A percentile compares a stretch with the other conserved stretches of the same genome.
phyloP scores from a whole-genome alignment of 306 rosid genomes.

The Cucumis sativus region Cucumber_9930_V3 NC_026655.2:25387001-25387500 shows the following conservation, averaged over 20 bases:
- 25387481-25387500: conserved; percentile 29
- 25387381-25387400: conserved; percentile 16
- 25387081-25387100: conserved; percentile 56
- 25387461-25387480: conserved; percentile 24
- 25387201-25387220: neutral
- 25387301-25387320: conserved; percentile 37
- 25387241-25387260: conserved; percentile 20
- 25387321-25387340: conserved; percentile 74
- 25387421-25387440: conserved; percentile 21
- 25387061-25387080: conserved; percentile 84
- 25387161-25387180: conserved; percentile 34
- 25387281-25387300: conserved; percentile 47
- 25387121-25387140: conserved; percentile 70
- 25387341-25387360: conserved; percentile 42
- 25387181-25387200: too few species aligned
- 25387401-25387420: conserved; percentile 17
- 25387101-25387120: conserved; percentile 41
- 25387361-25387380: conserved; percentile 19
- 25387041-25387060: conserved; percentile 70
- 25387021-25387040: conserved; percentile 52
- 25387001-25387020: conserved; percentile 58
- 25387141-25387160: conserved; percentile 55
- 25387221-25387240: conserved; percentile 14
- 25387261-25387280: conserved; percentile 37
- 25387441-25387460: conserved; percentile 13